Percentiles rank a stretch among this genome's conserved stretches.
Conservation (phyloP, 2,329 filamentous ascomycete genomes). For the Fusarium oxysporum region DNA sequence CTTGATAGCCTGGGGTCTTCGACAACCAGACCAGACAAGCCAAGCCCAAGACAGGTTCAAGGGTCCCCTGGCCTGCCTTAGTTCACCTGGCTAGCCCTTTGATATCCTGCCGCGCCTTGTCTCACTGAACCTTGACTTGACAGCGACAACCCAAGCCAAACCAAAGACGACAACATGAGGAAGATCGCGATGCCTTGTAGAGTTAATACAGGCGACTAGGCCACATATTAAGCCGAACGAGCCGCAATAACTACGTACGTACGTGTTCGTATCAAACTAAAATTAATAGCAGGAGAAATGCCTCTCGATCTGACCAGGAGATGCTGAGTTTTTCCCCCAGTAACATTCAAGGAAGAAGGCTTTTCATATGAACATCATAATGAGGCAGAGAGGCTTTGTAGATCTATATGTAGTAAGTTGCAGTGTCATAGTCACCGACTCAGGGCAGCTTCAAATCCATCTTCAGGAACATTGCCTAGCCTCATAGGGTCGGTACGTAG, state of each 20-base stretch:
- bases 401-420: not conserved
- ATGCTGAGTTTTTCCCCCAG: slow-evolving; percentile 18
- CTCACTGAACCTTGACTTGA: slow-evolving; percentile 28
- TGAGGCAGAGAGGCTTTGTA: not conserved
- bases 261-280: not conserved
- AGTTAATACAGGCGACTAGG: not conserved
- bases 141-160: slow-evolving; percentile 22
- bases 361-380: slow-evolving; percentile 6
- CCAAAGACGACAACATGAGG: slow-evolving; percentile 8
- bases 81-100: slow-evolving; percentile 7
- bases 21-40: not conserved
- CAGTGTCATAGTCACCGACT: not conserved
- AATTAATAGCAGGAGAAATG: not conserved
- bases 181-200: slow-evolving; percentile 19
- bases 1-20: slow-evolving; percentile 2
- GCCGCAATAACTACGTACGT: slow-evolving; percentile 2
- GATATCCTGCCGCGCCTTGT: slow-evolving; percentile 30
- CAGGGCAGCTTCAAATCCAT: not conserved
- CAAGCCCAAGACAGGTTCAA: slow-evolving; percentile 1
- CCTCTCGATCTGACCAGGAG: slow-evolving; percentile 13
- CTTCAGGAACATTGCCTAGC: not conserved
- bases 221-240: slow-evolving; percentile 3
- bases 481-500: slow-evolving; percentile 18
- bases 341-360: not conserved
- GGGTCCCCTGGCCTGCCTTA: slow-evolving; percentile 30